Base-by-base conservation (phyloP, 202 grass and related monocot genomes). In the Alloteropsis angusta region DNA sequence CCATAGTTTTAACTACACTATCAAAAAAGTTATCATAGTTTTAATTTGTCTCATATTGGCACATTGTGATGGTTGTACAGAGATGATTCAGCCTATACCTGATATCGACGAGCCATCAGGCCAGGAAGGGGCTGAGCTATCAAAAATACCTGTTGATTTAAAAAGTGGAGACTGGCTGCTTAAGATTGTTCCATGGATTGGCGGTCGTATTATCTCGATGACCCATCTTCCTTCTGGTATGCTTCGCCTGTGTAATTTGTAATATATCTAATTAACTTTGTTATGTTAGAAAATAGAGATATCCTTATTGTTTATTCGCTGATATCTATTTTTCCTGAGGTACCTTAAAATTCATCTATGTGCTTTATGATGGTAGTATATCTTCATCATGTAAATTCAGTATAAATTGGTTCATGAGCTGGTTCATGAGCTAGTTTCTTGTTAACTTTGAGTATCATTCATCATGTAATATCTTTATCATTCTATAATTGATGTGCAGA, bases 131-230 rank as follows among this genome's bases (percentile, higher is more conserved):
- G 60, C 79, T 65, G 92, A 98, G 64, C 95, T 98, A 36, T 98
- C 79, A 55, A 95, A 95, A 77, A 84, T 66, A 82, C 89, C 95
- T 85, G 58, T 98, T 48, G 92, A 98, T 83, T 76, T 98, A 50
- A 94, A 90, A 58, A 95, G 89, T 76, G 85, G 91, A 54, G 81
- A 98, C 71, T 98, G 95, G 95, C 50, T 62, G 36, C 83, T 98
- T 76, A 94, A 95, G 71, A 58, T 98, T 78, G 89, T 98, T 36
- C 95, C 92, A 3, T 95, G 95, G 89, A 94, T 98, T 77, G 95
- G 95, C 0, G 95, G 92, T 36, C 92, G 95, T 58, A 86, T 94
- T 87, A 86, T 95, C 42, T 98, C 92, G 7, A 95, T 98, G 91
- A 67, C 71, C 36, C 96, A 98, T 90, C 83, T 91, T 72, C 96